phyloP scores from a whole-genome alignment of 140 eudicot genomes.

The Senecio squalidus region DNA sequence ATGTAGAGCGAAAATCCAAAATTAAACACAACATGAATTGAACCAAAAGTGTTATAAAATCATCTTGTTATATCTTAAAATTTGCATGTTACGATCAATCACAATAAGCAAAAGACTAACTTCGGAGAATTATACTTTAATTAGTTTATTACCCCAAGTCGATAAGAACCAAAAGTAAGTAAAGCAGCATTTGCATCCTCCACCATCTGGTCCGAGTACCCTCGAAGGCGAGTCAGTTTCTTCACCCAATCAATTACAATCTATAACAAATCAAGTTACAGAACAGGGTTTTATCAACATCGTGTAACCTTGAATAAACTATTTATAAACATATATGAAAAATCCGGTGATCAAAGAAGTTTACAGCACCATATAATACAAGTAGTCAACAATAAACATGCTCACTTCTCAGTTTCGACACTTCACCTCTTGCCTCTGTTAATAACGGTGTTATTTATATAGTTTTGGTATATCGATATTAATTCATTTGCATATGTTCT shows the following conservation, averaged over 20 bases:
- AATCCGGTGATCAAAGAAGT: slow-evolving; percentile 1
- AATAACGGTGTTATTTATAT: not conserved
- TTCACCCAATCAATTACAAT: slow-evolving; percentile 71
- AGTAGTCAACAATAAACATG: slow-evolving; percentile 4
- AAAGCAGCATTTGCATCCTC: slow-evolving; percentile 81
- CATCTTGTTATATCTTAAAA: no score
- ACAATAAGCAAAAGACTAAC: not conserved
- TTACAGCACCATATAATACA: not conserved
- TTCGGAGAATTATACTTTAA: not conserved
- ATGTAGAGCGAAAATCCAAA: no score
- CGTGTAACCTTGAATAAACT: not conserved
- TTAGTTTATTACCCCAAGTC: slow-evolving; percentile 64
- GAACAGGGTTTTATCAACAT: slow-evolving; percentile 14
- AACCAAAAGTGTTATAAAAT: no score
- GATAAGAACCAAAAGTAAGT: slow-evolving; percentile 80
- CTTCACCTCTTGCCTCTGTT: not conserved
- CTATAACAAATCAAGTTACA: slow-evolving; percentile 32
- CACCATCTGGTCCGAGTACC: slow-evolving; percentile 60
- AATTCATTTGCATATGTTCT: no score
- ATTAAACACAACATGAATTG: no score
- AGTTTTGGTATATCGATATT: no score
- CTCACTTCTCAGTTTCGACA: slow-evolving; percentile 7
- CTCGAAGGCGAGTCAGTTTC: slow-evolving; percentile 61
- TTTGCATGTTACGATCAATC: not conserved
- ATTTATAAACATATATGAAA: not conserved